Percentiles rank a stretch among this genome's conserved stretches.
phyloP scores from a whole-genome alignment of 2,329 filamentous ascomycete genomes.

The Intubia oerlemansii region DNA sequence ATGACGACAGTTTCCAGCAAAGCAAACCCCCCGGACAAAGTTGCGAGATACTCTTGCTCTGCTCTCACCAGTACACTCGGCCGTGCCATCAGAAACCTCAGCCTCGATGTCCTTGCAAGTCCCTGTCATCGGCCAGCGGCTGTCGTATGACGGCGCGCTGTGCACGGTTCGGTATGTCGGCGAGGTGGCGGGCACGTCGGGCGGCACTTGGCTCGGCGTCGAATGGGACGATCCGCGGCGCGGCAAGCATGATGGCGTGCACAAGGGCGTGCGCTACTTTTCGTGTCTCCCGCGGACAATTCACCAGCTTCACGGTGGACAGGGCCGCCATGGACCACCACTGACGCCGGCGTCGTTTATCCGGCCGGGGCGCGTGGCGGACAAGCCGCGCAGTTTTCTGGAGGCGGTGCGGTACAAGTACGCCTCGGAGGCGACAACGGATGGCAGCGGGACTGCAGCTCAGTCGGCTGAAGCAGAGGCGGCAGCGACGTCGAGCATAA shows the following conservation, averaged over 20 bases:
- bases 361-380: constrained; percentile 49
- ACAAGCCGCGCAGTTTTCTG: constrained; percentile 51
- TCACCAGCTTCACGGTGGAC: too few relatives aligned
- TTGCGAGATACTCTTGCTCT: too few relatives aligned
- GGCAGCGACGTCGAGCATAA: background rate
- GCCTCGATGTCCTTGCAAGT: too few relatives aligned
- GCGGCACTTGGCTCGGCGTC: constrained; percentile 75
- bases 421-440: constrained; percentile 29
- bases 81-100: constrained; percentile 18
- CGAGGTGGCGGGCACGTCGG: constrained; percentile 50
- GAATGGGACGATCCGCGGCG: constrained; percentile 83
- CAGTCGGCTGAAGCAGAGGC: too few relatives aligned
- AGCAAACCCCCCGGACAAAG: too few relatives aligned
- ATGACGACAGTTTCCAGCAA: too few relatives aligned
- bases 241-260: constrained; percentile 78
- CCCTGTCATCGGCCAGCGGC: constrained; percentile 43
- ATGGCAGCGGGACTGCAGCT: too few relatives aligned
- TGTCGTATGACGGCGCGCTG: constrained; percentile 55
- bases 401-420: constrained; percentile 72
- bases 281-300: constrained; percentile 50
- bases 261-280: constrained; percentile 66
- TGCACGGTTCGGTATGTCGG: constrained; percentile 80
- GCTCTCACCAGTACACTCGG: background rate
- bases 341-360: constrained; percentile 61
- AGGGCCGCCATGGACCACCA: too few relatives aligned